phyloP scores from a whole-genome alignment of 1,284 basidiomycete species.

The Sanguinoderma infundibulare region DNA sequence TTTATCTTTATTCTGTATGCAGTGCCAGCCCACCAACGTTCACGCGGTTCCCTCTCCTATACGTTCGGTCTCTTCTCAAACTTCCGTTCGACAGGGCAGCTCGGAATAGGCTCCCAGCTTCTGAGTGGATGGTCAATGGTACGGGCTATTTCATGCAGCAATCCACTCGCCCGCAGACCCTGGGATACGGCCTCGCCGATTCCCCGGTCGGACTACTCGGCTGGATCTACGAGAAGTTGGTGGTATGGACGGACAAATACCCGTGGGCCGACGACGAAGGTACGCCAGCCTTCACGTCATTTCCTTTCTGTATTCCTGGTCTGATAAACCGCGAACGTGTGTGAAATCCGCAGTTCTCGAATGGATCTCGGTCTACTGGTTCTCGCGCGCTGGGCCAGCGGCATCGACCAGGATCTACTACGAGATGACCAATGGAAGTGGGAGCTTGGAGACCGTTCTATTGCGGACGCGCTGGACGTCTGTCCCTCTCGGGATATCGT shows the following conservation, averaged over 20 bases:
- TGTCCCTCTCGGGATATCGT: conserved; percentile 48
- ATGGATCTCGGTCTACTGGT: conserved; percentile 6
- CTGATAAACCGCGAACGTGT: background rate
- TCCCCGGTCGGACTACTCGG: conserved; percentile 59
- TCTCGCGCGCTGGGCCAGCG: conserved; percentile 46
- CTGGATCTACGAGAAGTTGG: conserved; percentile 65
- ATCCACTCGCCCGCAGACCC: conserved; percentile 55
- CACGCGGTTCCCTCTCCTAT: background rate
- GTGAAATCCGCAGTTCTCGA: conserved; percentile 24
- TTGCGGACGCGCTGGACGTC: conserved; percentile 36
- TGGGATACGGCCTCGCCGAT: conserved; percentile 58
- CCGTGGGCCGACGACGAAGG: conserved; percentile 11
- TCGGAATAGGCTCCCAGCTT: background rate
- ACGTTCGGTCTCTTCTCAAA: background rate
- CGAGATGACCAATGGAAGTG: conserved; percentile 32
- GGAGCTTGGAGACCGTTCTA: conserved; percentile 30
- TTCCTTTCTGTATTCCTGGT: background rate
- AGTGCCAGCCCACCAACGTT: background rate
- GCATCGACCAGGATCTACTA: conserved; percentile 59
- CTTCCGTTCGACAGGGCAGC: background rate
- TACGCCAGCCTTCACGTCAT: background rate
- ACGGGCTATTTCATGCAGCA: conserved; percentile 49
- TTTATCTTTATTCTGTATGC: too few relatives aligned
- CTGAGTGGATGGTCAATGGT: conserved; percentile 22
- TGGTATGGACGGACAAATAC: conserved; percentile 54